Conservation (phyloP, 2,329 filamentous ascomycete genomes). For the Lachnellula occidentalis region DNA sequence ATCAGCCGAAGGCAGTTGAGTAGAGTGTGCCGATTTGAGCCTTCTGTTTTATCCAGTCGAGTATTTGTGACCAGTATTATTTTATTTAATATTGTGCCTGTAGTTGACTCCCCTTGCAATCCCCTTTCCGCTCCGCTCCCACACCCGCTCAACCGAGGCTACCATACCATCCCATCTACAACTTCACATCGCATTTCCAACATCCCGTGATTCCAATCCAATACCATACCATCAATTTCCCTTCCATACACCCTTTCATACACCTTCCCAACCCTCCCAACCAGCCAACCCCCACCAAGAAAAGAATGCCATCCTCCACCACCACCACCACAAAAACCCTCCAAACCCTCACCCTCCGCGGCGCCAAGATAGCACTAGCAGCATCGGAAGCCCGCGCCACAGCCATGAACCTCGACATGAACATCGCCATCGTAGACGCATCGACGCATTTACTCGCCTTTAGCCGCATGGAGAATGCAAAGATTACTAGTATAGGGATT, state of each 20-base stretch:
- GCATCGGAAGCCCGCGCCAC: constrained; percentile 22
- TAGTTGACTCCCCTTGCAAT: neutral
- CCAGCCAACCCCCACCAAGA: neutral
- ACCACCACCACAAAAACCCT: constrained; percentile 14
- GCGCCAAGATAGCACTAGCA: constrained; percentile 24
- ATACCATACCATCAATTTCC: no score
- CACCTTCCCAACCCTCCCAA: neutral
- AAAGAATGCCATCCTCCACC: neutral
- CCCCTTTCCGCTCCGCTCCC: neutral
- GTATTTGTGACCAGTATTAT: no score
- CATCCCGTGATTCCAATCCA: no score
- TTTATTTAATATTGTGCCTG: no score
- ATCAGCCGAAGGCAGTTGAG: neutral
- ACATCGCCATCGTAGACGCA: constrained; percentile 28
- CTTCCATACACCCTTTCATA: neutral
- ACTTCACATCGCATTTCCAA: no score
- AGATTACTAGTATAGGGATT: constrained; percentile 14
- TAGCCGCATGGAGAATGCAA: constrained; percentile 23
- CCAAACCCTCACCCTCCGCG: constrained; percentile 23
- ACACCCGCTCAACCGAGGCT: no score
- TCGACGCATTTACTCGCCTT: constrained; percentile 25
- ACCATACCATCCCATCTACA: no score
- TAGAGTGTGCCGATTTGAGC: neutral
- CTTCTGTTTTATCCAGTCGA: no score
- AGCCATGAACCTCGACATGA: constrained; percentile 24